phyloP scores from a whole-genome alignment of 2,329 filamentous ascomycete species.

The Lecanosticta acicola region DNA sequence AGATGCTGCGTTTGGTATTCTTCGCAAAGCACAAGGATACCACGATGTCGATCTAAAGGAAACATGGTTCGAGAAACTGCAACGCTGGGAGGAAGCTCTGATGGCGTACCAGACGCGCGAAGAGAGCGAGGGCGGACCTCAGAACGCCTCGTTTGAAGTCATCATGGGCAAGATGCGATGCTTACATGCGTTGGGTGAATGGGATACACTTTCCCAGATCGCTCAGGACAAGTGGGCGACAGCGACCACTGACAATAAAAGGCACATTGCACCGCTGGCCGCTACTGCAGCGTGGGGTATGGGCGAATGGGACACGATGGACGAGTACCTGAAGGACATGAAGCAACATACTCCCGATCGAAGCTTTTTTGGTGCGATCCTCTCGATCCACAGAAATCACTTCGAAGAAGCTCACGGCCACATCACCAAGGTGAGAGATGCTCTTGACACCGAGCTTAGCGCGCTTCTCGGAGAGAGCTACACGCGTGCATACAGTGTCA shows the following conservation, averaged over 20 bases:
- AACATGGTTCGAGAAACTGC: constrained; percentile 98
- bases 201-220: constrained; percentile 84
- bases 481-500: constrained; percentile 94
- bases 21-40: constrained; percentile 92
- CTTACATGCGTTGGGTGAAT: constrained; percentile 92
- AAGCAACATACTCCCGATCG: constrained; percentile 88
- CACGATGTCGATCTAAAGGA: constrained; percentile 94
- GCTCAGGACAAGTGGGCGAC: constrained; percentile 93
- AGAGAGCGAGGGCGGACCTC: constrained; percentile 50
- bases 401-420: constrained; percentile 85
- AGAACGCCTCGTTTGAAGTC: constrained; percentile 70
- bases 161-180: constrained; percentile 99
- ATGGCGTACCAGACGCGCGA: constrained; percentile 88
- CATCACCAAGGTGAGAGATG: constrained; percentile 87
- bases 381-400: constrained; percentile 90
- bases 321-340: constrained; percentile 92
- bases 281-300: constrained; percentile 95
- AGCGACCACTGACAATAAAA: constrained; percentile 78
- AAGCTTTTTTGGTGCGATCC: constrained; percentile 94
- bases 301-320: constrained; percentile 97
- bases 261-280: constrained; percentile 85
- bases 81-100: constrained; percentile 95
- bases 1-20: constrained; percentile 95
- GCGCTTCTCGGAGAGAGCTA: constrained; percentile 98
- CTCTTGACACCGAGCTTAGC: constrained; percentile 89